Evolutionary conservation across 225 moss, liverwort and hornwort species (phyloP).

Genomic region (Straminergon stramineum): DNA sequence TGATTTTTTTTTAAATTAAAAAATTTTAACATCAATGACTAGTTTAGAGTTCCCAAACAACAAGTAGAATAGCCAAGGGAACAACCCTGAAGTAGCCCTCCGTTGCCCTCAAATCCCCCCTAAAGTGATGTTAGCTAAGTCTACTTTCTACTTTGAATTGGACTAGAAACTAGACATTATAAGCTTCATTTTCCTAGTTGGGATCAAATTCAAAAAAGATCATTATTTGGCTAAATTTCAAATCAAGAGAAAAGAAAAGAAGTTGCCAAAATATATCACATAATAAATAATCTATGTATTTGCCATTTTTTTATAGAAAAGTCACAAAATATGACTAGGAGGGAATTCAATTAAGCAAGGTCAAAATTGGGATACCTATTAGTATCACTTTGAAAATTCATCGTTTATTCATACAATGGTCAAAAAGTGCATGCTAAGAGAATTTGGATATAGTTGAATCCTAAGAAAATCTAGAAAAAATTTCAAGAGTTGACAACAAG

Average conservation of each 20-base stretch:
- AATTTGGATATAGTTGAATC: background rate
- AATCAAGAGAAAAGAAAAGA: background rate
- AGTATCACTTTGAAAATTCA: background rate
- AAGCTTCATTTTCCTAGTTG: background rate
- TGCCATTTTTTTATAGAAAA: background rate
- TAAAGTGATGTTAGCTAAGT: background rate
- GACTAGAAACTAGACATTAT: background rate
- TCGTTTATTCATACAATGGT: background rate
- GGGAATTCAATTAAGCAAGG: background rate
- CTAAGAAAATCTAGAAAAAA: background rate
- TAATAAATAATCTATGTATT: rapidly evolving
- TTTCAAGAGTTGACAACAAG: background rate
- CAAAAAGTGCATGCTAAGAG: background rate
- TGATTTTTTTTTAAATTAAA: too few species aligned
- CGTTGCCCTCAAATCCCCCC: too few species aligned
- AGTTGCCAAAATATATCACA: background rate
- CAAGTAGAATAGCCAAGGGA: too few species aligned
- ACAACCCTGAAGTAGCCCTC: too few species aligned
- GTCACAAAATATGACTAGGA: background rate
- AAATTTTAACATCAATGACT: too few species aligned
- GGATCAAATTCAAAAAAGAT: rapidly evolving
- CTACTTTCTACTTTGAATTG: background rate
- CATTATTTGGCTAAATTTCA: background rate
- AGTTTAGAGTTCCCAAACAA: too few species aligned
- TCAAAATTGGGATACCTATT: background rate